Base-by-base conservation (phyloP, 1,284 basidiomycete genomes). In the Omphalotus olearius region DNA sequence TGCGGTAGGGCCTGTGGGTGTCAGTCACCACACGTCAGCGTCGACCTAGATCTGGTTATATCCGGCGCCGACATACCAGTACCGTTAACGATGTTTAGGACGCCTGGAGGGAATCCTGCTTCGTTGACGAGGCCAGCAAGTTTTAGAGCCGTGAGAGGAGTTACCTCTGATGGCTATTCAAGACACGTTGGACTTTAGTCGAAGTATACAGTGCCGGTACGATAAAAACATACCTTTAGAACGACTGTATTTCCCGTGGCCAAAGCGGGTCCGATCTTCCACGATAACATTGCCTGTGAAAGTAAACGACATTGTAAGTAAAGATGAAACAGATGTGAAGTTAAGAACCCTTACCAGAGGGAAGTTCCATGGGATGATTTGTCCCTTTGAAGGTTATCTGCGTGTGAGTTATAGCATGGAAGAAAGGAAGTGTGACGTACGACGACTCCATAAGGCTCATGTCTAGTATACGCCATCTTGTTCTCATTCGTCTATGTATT, bases 371-470 rank as follows among this genome's bases (percentile, higher is more conserved):
- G 82, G 84, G 58, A 88, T 86, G 66, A 89, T 88, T 70, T 88
- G 85, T 50, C 83, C 79, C 56, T 33, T 33, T 33, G 13, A 9
- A 33, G 30, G 3, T 33, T 33, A 33, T 9, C 30, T 33, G 7
- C 13, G 30, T 10, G 30, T 33, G 13, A 33, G 30, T 7, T 13
- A 33, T 2, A 13, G 2, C 7, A 10, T 33, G 7, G 30, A 33
- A 33, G 30, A 10, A 16, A 26, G 7, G 11, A 4, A 18, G 36
- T 18, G 3, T 41, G 38, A 60, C 66, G 17, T 53, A 69, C 71
- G 20, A 82, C 79, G 54, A 95, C 92, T 60, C 93, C 93, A 60
- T 91, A 85, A n/a, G 93, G 92, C 70, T 96, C 93, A 65, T 92
- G 89, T 28, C 83, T 76, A 16, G 89, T 87, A 70, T 88, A 91